A percentile compares a stretch with the other conserved stretches of the same genome.
Evolutionary conservation across 345 rosid genomes (phyloP).

Genomic region (Lepidium sativum): DNA sequence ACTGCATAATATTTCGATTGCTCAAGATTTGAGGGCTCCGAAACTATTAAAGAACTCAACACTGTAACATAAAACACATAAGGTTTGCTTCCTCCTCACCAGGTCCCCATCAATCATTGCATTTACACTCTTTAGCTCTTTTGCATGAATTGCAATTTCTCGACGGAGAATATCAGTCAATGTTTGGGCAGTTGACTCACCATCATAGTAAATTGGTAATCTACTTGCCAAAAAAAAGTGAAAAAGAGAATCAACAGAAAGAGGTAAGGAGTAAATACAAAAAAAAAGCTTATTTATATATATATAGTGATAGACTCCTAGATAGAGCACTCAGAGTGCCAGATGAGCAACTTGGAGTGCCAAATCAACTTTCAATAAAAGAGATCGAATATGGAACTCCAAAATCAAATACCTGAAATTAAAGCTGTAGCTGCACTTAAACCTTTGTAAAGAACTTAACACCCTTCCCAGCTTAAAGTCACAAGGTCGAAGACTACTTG

Average conservation of each 20-base stretch:
- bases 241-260: neutral
- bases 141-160: conserved; percentile 49
- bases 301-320: neutral
- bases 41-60: neutral
- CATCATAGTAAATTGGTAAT: conserved; percentile 44
- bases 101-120: conserved; percentile 73
- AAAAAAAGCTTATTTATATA: neutral
- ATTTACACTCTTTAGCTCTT: conserved; percentile 60
- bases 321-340: neutral
- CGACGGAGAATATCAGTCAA: conserved; percentile 48
- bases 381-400: neutral
- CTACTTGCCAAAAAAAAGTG: conserved; percentile 27
- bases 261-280: neutral
- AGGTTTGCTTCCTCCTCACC: conserved; percentile 38
- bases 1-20: neutral
- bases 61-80: neutral
- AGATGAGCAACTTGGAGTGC: no score
- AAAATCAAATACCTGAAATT: conserved; percentile 45
- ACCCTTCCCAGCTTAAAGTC: conserved; percentile 85
- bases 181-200: conserved; percentile 31
- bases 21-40: neutral
- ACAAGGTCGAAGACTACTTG: conserved; percentile 73
- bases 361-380: neutral
- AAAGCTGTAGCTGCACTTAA: conserved; percentile 74
- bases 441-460: conserved; percentile 54